Evolutionary conservation across 768 basidiomycete species (phyloP), one percentile per base, ranked within the genome.

Genomic region (Boletus coccyginus): DNA sequence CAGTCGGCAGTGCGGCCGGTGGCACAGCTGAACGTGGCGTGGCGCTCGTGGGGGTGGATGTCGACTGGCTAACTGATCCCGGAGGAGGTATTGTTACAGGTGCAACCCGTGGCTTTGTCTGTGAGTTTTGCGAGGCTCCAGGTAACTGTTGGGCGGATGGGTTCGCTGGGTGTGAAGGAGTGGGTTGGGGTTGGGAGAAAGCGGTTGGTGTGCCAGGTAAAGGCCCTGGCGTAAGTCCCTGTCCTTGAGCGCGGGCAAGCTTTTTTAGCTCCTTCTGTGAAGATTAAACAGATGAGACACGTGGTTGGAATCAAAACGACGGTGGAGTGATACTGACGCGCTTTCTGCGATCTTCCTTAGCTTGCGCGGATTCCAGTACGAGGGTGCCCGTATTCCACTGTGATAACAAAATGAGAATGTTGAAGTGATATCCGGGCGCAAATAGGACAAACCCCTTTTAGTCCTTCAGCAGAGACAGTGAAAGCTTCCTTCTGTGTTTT

Each of bases 401-500:
- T 31, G 46, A 56, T 48, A 45, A 55, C 31, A 45, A 44, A 43
- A 55, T 66, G 48, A 65, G 56, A 46, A 56, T 11, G 6, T 16
- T 16, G 33, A 52, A 54, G 36, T 47, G 48, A 50, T 45, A 38
- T 58, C 27, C 27, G 42, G 36, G 29, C 27, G 21, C 7, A 61
- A 63, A 56, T 73, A 21, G 32, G 33, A 71, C 86, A 63, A 77
- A 89, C 88, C 70, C 85, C 82, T 78, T 88, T 86, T 52, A 88
- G 68, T 17, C 88, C 87, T 62, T 88, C 87, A 56, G 85, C 74
- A 65, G 84, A 86, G 60, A 90, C 84, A 0, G 81, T 74, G 66
- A 92, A 92, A 8, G 87, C 88, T 60, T 90, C 87, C 56, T 77
- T 78, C 60, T 88, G 86, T 3, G 88, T 89, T 63, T 76, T 79